Evolutionary conservation across 805 yeast genomes (phyloP).

Genomic region (Metschnikowia gelsemii): DNA sequence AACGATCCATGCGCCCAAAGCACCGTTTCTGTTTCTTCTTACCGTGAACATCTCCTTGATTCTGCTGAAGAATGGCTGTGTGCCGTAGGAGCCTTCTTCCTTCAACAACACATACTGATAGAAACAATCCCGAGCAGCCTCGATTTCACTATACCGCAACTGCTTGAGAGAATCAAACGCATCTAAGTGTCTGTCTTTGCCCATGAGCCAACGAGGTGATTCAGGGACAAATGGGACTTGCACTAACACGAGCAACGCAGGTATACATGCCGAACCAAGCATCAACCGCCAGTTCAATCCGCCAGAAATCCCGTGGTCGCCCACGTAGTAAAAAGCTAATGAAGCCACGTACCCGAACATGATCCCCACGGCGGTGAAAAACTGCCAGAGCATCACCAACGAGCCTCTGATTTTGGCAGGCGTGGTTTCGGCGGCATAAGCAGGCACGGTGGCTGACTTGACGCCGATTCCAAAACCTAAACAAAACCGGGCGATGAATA

Average conservation of each 20-base stretch:
- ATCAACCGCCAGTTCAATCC: constrained; percentile 60
- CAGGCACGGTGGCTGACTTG: constrained; percentile 66
- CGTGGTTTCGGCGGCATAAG: constrained; percentile 41
- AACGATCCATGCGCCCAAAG: constrained; percentile 74
- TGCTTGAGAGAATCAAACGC: constrained; percentile 49
- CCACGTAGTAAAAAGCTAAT: constrained; percentile 58
- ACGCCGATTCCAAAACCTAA: constrained; percentile 68
- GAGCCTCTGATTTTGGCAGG: constrained; percentile 58
- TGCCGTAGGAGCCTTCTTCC: constrained; percentile 57
- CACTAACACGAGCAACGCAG: constrained; percentile 51
- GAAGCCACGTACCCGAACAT: constrained; percentile 63
- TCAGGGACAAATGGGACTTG: constrained; percentile 61
- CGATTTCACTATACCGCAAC: constrained; percentile 47
- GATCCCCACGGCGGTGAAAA: constrained; percentile 73
- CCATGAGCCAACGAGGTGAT: constrained; percentile 69
- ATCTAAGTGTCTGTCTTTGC: constrained; percentile 46
- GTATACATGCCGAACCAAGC: constrained; percentile 62
- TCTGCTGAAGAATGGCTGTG: constrained; percentile 46
- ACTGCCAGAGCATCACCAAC: constrained; percentile 70
- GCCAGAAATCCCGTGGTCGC: constrained; percentile 43
- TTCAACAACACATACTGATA: constrained; percentile 55
- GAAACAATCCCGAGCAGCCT: constrained; percentile 67
- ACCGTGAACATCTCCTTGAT: constrained; percentile 60
- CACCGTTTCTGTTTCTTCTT: constrained; percentile 82
- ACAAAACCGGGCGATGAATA: constrained; percentile 57